Conservation (phyloP, 768 basidiomycete species). For the Fibroporia radiculosa region DNA sequence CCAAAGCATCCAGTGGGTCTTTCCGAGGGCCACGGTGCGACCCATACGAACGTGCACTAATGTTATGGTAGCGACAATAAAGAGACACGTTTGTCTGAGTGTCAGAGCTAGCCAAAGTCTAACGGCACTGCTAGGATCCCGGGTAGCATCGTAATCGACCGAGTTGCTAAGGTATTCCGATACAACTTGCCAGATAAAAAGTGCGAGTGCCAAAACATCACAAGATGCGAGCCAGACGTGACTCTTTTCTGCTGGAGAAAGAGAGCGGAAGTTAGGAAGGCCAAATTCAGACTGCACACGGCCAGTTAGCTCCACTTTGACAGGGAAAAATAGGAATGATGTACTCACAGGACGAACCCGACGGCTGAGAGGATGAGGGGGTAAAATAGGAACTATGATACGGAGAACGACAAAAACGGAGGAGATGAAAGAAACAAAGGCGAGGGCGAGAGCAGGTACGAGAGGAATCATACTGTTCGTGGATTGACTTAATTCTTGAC, state of each 20-base stretch:
- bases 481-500: constrained; percentile 17
- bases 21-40: constrained; percentile 59
- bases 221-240: constrained; percentile 68
- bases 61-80: constrained; percentile 51
- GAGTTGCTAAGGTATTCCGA: constrained; percentile 42
- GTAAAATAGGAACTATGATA: constrained; percentile 67
- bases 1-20: constrained; percentile 71
- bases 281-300: constrained; percentile 61
- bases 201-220: constrained; percentile 51
- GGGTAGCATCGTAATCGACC: constrained; percentile 34
- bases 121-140: constrained; percentile 45
- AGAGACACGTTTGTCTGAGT: constrained; percentile 58
- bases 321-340: constrained; percentile 5
- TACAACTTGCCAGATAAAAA: constrained; percentile 63
- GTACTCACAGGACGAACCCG: constrained; percentile 62
- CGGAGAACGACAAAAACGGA: constrained; percentile 73
- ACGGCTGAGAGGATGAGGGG: constrained; percentile 64
- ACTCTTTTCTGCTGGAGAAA: constrained; percentile 62
- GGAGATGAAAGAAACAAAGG: constrained; percentile 62
- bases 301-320: constrained; percentile 15
- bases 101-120: constrained; percentile 67
- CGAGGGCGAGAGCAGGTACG: constrained; percentile 56
- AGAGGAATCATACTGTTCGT: constrained; percentile 52
- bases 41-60: constrained; percentile 66
- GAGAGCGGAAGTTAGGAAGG: constrained; percentile 57